phyloP scores from a whole-genome alignment of 345 rosid genomes.

The Aquilaria sinensis region DNA sequence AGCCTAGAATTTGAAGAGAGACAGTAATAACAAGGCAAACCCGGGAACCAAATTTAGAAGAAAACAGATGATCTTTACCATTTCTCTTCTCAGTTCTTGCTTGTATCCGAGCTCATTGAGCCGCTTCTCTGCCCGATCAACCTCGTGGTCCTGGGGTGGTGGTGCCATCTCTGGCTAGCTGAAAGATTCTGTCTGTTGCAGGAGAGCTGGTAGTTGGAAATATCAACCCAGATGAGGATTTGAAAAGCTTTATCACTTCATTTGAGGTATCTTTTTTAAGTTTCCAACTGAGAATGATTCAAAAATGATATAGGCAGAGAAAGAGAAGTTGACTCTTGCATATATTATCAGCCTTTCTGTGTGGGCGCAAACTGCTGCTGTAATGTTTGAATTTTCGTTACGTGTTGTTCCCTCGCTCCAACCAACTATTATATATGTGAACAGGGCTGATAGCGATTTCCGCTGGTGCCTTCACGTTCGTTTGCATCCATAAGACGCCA shows the following conservation, averaged over 20 bases:
- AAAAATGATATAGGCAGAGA: not conserved
- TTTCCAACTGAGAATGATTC: not conserved
- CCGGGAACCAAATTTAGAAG: not conserved
- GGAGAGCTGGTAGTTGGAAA: not conserved
- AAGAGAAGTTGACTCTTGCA: slow-evolving; percentile 4
- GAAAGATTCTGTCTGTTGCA: not conserved
- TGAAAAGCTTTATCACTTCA: not conserved
- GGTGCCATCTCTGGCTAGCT: not conserved
- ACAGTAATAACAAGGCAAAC: not conserved
- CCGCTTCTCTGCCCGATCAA: slow-evolving; percentile 66
- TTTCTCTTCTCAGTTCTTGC: slow-evolving; percentile 63
- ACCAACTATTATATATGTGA: not conserved
- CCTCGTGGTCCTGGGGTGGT: slow-evolving; percentile 8
- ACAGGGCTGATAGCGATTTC: too few relatives aligned
- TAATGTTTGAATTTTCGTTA: slow-evolving; percentile 13
- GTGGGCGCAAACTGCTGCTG: not conserved
- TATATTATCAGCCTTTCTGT: not conserved
- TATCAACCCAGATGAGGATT: not conserved
- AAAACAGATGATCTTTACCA: slow-evolving; percentile 21
- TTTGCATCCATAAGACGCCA: too few relatives aligned
- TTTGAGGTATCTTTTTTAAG: not conserved
- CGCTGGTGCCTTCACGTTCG: too few relatives aligned
- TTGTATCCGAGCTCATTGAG: slow-evolving; percentile 56
- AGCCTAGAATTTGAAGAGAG: too few relatives aligned
- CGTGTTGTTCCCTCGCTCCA: not conserved